These are phyloP conservation scores for Saturnispora mendoncae DNA, from an alignment of 805 yeast species.

Conservation along the genomic window DNA sequence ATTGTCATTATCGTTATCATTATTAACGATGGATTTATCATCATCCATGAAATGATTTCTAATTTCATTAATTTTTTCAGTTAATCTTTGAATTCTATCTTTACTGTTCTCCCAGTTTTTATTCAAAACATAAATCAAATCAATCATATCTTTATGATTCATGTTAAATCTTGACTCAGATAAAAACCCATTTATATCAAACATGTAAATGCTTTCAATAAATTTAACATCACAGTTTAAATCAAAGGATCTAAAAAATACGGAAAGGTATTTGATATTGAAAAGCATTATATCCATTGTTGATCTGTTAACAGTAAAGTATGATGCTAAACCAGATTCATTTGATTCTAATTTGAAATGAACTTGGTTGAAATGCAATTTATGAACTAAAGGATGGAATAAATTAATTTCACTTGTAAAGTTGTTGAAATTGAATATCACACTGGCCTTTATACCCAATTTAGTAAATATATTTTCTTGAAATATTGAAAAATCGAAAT, in stretches of 20 bases:
- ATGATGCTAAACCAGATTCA: slow-evolving; percentile 3
- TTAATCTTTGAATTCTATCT: neutral
- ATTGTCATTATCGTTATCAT: neutral
- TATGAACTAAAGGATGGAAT: slow-evolving; percentile 2
- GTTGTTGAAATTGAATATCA: slow-evolving; percentile 1
- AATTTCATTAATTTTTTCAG: slow-evolving; percentile 5
- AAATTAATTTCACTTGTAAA: slow-evolving; percentile 3
- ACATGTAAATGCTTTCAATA: slow-evolving; percentile 2
- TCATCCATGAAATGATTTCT: neutral
- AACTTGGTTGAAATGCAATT: neutral
- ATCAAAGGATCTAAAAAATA: neutral
- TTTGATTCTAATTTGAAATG: neutral
- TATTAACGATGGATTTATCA: neutral
- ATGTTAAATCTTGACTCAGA: slow-evolving; percentile 5
- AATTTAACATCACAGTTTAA: neutral
- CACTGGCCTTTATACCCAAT: slow-evolving; percentile 1
- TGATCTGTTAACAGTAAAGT: neutral
- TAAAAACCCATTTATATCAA: neutral
- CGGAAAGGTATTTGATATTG: slow-evolving; percentile 3
- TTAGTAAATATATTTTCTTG: slow-evolving; percentile 3
- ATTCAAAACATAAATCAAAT: neutral
- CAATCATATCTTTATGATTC: slow-evolving; percentile 3
- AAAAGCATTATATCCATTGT: neutral
- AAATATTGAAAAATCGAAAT: neutral
- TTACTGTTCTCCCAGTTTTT: neutral